Percentiles rank a stretch among this genome's conserved stretches.
Conservation (phyloP, 202 grass and related monocot species). For the Eragrostis tef region DNA sequence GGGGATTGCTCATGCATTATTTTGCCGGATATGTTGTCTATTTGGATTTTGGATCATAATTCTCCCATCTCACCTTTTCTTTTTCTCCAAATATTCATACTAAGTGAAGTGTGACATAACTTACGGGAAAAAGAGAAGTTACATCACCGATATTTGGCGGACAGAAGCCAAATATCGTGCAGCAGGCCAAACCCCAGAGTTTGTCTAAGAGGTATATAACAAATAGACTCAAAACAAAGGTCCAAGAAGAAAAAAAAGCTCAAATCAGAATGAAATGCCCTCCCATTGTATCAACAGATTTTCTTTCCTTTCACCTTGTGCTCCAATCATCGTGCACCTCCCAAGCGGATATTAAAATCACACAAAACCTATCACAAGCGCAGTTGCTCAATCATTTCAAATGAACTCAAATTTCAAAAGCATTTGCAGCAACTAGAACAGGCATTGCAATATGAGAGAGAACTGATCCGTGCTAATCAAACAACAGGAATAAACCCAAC, state of each 20-base stretch:
- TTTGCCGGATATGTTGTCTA: neutral
- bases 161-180: too few species aligned
- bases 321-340: neutral
- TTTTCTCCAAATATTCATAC: too few species aligned
- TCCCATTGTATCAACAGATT: too few species aligned
- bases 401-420: neutral
- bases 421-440: conserved; percentile 11
- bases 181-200: too few species aligned
- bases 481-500: conserved; percentile 43
- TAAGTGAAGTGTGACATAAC: too few species aligned
- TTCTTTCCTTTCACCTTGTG: too few species aligned
- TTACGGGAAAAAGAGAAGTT: too few species aligned
- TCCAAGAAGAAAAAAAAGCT: neutral
- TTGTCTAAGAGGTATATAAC: too few species aligned
- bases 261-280: neutral
- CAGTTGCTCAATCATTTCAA: neutral
- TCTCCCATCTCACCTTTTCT: neutral
- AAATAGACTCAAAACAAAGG: neutral
- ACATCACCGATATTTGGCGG: too few species aligned
- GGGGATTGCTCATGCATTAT: neutral
- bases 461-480: conserved; percentile 42
- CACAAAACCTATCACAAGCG: neutral
- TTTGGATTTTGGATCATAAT: neutral
- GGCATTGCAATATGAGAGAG: neutral
- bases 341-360: neutral